Base-by-base conservation (phyloP, 2,329 filamentous ascomycete species). In the Amesomyces nigricolor region DNA sequence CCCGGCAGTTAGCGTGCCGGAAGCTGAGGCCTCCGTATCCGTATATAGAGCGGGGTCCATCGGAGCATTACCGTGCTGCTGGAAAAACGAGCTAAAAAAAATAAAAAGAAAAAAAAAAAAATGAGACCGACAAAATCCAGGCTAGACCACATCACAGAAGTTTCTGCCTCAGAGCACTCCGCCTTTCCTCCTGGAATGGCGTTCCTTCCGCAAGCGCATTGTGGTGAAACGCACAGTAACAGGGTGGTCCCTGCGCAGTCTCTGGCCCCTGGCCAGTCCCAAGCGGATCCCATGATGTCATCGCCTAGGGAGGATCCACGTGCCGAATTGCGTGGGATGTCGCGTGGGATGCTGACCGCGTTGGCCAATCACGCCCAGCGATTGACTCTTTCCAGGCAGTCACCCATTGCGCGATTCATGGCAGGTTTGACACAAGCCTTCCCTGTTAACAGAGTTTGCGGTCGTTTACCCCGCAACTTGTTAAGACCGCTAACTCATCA, bases 361-460 rank as follows among this genome's bases (percentile, higher is more conserved):
- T 1, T 5, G 16, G 17, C 55, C 55, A 54, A 54, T 57, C 50
- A 46, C 3, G 22, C 5, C 9, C 9, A 5, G 11, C 16, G 7
- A 13, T 35, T 26, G 32, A 13, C 32, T 10, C 8, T 10, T 10
- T 35, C 32, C 22, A 37, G 38, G 30, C 40, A 47, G 10, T 26
- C 17, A 11, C 6, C 37, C 26, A 58, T 58, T 56, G 56, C 56
- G 56, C 53, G 56, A 58, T 58, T 51, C 56, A 53, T 22, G 40
- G 49, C 53, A 26, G n/a, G 4, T 13, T 29, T 58, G 56, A 53
- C 56, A 19, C 35, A 7, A 30, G 35, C 30, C 4, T 13, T 37
- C 32, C 32, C 32, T 16, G 11, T 38, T 32, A 52, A 42, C 38
- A 56, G 16, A 19, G 8, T 11, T 26, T 29, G 19, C 32, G 2